Evolutionary conservation across 1,139 yeast genomes (phyloP), one percentile per base, ranked within the genome.

Genomic region (Yueomyces sp.): DNA sequence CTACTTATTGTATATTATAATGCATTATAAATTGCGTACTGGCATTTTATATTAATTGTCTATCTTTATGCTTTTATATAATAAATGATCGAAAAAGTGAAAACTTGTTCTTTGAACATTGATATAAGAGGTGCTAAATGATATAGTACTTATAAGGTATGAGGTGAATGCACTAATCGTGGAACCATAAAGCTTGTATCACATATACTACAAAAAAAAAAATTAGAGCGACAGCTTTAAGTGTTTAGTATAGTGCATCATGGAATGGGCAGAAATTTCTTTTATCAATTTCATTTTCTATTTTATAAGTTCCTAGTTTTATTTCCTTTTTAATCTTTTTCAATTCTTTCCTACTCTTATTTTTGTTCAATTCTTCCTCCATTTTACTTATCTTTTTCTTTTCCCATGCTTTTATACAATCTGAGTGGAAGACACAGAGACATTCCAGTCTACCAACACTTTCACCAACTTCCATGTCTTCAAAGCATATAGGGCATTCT

Each of bases 401-500:
- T 56, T 89, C 85, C 98, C 98, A 91, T 50, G 78, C 81, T 60
- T 81, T 77, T 51, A 91, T 91, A 62, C 98, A 91, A 50, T 73
- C 68, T 59, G 87, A 86, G 59, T 93, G 99, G 60, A 85, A 93
- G 39, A 89, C 84, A 59, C 99, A 93, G 28, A 93, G 70, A 60
- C 98, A 93, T 60, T 91, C 98, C 44, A 93, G 66, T 36, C 99
- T 67, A 0, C 95, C 97, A 12, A 93, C 93, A 54, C 80, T 81
- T 46, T 87, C 93, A 3, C 95, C 96, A 0, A 87, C 85, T 42
- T 66, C 66, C 59, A 89, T 75, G 33, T 84, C 95, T 57, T 91
- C 98, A 50, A 89, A 75, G 59, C 99, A 91, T 37, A 91, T 89
- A 7, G 87, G 91, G 62, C 99, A 91, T 59, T 91, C 98, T 39